Evolutionary conservation across 768 basidiomycete species (phyloP).

Genomic region (Hirschioporus abietinus): DNA sequence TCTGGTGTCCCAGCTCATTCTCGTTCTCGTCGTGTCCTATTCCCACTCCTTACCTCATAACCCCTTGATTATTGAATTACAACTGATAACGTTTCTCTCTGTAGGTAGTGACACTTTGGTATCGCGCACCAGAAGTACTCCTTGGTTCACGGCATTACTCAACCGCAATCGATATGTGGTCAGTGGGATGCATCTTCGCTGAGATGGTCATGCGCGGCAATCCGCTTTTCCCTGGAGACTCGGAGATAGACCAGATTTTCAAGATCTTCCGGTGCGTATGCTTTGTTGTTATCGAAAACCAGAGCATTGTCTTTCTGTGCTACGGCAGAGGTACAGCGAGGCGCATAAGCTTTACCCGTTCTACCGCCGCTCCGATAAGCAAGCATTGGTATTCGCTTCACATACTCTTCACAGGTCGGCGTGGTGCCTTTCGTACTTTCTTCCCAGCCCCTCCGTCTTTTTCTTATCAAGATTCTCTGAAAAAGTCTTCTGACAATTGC

Average conservation of each 20-base stretch:
- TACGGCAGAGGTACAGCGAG: background rate
- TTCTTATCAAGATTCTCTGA: too few species aligned
- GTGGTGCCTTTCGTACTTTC: background rate
- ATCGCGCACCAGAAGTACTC: conserved; percentile 95
- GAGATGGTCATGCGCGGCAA: conserved; percentile 94
- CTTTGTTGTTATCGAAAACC: background rate
- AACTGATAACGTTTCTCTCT: background rate
- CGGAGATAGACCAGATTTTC: conserved; percentile 99
- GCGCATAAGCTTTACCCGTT: background rate
- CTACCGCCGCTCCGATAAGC: too few species aligned
- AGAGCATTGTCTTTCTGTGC: background rate
- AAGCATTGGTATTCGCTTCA: background rate
- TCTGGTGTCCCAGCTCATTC: too few species aligned
- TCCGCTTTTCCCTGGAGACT: conserved; percentile 96
- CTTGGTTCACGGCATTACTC: conserved; percentile 95
- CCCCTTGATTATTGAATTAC: background rate
- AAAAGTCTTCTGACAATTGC: background rate
- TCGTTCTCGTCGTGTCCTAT: conserved; percentile 7
- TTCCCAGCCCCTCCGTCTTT: background rate
- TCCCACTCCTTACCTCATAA: conserved; percentile 6
- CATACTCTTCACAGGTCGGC: background rate
- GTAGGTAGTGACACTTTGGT: conserved; percentile 99
- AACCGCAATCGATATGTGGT: conserved; percentile 99
- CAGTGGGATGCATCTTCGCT: conserved; percentile 97
- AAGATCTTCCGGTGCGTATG: conserved; percentile 85